Evolutionary conservation across 805 yeast species (phyloP), one percentile per base, ranked within the genome.

Genomic region (Candida multigemmis): DNA sequence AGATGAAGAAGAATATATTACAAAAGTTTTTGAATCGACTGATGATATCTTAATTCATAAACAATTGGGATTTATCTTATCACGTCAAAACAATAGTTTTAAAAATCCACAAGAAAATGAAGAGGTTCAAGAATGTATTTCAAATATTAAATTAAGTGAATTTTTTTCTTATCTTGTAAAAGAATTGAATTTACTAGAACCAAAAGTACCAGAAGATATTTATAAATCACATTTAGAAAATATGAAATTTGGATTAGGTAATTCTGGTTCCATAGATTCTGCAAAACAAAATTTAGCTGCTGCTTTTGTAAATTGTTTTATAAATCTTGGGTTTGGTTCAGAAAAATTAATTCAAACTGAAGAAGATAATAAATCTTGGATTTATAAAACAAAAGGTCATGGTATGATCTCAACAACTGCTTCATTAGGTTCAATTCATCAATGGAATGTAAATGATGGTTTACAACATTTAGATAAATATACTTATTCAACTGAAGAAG

Each of bases 281-380:
- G 94, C 96, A 8, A 87, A 86, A 53, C 97, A 89, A 55, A 91
- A 86, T 48, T 66, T 91, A 43, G 97, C 97, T 4, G 76, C 94
- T 3, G 72, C 91, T n/a, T 89, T 91, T 52, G 97, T 87, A 26
- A 91, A 86, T 47, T 80, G 87, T 5, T 85, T 87, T 50, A 68
- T 86, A 38, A 91, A 91, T 53, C 72, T 87, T 44, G 99, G 98
- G 25, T 91, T 75, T 47, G 86, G 94, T 33, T 68, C 73, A 26
- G 97, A 89, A 51, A 84, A 83, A 48, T 60, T 83, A 39, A 62
- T 87, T 31, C 74, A 78, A 34, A 77, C 79, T 23, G 84, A 78
- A 39, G 76, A 70, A 32, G 89, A 81, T 35, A 68, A 72, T 35
- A 65, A 67, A 30, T 68, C 79, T 8, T 89, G 96, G 93, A 82